A percentile compares a stretch with the other conserved stretches of the same genome.
Evolutionary conservation across 495 filamentous ascomycete genomes (phyloP).

Genomic region (Tuber magnatum): DNA sequence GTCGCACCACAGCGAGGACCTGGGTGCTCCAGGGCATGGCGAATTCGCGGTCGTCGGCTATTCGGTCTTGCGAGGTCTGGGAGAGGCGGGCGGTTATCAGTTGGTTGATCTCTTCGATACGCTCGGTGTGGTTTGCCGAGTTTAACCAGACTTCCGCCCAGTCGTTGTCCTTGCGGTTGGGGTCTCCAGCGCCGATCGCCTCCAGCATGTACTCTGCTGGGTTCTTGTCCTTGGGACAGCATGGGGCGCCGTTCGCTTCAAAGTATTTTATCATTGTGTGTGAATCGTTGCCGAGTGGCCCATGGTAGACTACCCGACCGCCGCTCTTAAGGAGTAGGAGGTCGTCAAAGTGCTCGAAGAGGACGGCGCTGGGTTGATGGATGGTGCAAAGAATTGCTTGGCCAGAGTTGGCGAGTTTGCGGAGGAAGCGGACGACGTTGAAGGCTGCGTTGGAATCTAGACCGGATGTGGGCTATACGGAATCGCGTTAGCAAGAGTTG

Average conservation of each 20-base stretch:
- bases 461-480: constrained; percentile 55
- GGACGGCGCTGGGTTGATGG: constrained; percentile 63
- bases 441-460: constrained; percentile 59
- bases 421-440: constrained; percentile 57
- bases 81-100: constrained; percentile 40
- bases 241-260: constrained; percentile 55
- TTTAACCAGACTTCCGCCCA: constrained; percentile 56
- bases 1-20: constrained; percentile 40
- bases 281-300: constrained; percentile 50
- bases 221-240: constrained; percentile 53
- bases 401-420: constrained; percentile 59
- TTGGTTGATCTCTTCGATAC: constrained; percentile 47
- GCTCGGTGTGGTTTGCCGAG: constrained; percentile 42
- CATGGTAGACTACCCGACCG: constrained; percentile 67
- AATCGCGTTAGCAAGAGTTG: not conserved
- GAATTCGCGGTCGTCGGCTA: constrained; percentile 50
- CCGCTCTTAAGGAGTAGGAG: constrained; percentile 62
- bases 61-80: constrained; percentile 39
- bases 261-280: constrained; percentile 58
- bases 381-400: constrained; percentile 69
- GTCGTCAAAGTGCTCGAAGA: constrained; percentile 69
- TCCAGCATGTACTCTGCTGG: constrained; percentile 67
- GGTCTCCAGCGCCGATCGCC: constrained; percentile 58
- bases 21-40: constrained; percentile 44
- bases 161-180: constrained; percentile 55